A percentile compares a stretch with the other conserved stretches of the same genome.
phyloP scores from a whole-genome alignment of 371 early-diverging fungal species.

The Lichtheimia corymbifera region DNA sequence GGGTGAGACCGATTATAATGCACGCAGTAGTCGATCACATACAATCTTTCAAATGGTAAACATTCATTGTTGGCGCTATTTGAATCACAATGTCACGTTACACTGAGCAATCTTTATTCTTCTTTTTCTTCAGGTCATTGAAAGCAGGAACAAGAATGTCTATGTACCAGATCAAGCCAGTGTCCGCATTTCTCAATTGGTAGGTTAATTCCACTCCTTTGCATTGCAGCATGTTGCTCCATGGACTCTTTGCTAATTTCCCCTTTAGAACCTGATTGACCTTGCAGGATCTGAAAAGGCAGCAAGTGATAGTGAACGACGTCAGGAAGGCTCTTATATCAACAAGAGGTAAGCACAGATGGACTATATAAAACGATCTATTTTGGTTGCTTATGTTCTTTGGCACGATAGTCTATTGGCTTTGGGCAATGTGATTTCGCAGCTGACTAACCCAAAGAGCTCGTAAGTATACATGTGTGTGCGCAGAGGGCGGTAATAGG shows the following conservation, averaged over 20 bases:
- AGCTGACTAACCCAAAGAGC: constrained; percentile 57
- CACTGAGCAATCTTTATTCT: neutral
- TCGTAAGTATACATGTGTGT: too few relatives aligned
- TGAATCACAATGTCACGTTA: neutral
- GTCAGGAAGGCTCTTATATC: constrained; percentile 93
- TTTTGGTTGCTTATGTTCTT: neutral
- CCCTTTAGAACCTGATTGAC: constrained; percentile 81
- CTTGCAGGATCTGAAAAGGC: constrained; percentile 98
- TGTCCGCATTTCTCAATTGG: constrained; percentile 73
- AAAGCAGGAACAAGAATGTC: constrained; percentile 34
- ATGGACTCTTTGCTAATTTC: neutral
- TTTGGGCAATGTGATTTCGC: constrained; percentile 89
- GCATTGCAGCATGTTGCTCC: neutral
- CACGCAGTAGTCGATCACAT: constrained; percentile 90
- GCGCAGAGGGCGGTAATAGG: too few relatives aligned
- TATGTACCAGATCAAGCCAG: constrained; percentile 13
- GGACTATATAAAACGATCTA: neutral
- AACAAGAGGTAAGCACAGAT: constrained; percentile 69
- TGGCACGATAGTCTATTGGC: constrained; percentile 61
- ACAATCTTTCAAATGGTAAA: constrained; percentile 89
- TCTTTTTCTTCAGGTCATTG: constrained; percentile 27
- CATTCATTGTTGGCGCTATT: neutral
- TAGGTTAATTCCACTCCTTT: constrained; percentile 22
- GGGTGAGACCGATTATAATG: constrained; percentile 90
- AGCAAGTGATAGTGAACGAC: constrained; percentile 71